Percentiles rank a stretch among this genome's conserved stretches.
These are phyloP conservation scores for Trichoderma atroviride DNA, from an alignment of 2,329 filamentous ascomycete species.

Conservation along the genomic window DNA sequence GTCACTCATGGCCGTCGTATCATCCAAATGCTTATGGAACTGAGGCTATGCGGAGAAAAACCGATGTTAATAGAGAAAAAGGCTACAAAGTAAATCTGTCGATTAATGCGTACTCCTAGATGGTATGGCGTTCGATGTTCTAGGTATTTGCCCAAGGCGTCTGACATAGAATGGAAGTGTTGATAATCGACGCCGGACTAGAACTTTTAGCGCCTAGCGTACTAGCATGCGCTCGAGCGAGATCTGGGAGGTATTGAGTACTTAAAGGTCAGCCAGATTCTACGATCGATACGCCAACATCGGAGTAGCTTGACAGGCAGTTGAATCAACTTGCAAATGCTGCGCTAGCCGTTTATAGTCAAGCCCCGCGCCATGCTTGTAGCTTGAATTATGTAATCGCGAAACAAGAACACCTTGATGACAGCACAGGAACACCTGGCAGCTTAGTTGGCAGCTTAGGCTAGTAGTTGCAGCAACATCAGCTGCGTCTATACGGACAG, in stretches of 20 bases:
- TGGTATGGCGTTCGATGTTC: background rate
- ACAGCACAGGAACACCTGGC: conserved; percentile 23
- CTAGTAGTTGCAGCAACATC: conserved; percentile 14
- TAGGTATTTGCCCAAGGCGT: background rate
- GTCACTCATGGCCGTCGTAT: conserved; percentile 32
- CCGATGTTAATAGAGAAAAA: background rate
- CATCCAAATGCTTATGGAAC: background rate
- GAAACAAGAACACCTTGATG: conserved; percentile 9
- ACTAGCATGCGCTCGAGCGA: background rate
- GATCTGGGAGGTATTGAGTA: background rate
- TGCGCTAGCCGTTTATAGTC: background rate
- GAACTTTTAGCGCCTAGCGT: conserved; percentile 29
- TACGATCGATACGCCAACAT: background rate
- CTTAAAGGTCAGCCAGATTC: background rate
- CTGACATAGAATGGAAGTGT: background rate
- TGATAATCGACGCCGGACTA: conserved; percentile 4
- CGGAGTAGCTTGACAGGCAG: background rate
- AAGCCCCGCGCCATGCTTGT: background rate
- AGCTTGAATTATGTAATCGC: background rate
- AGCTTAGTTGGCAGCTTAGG: background rate
- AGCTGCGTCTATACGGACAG: conserved; percentile 1
- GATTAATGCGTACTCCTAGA: background rate
- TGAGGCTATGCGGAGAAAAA: background rate
- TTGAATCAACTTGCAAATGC: background rate
- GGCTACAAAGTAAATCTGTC: background rate